Evolutionary conservation across 306 rosid genomes (phyloP), one percentile per base, ranked within the genome.

Genomic region (Cicer judaicum): DNA sequence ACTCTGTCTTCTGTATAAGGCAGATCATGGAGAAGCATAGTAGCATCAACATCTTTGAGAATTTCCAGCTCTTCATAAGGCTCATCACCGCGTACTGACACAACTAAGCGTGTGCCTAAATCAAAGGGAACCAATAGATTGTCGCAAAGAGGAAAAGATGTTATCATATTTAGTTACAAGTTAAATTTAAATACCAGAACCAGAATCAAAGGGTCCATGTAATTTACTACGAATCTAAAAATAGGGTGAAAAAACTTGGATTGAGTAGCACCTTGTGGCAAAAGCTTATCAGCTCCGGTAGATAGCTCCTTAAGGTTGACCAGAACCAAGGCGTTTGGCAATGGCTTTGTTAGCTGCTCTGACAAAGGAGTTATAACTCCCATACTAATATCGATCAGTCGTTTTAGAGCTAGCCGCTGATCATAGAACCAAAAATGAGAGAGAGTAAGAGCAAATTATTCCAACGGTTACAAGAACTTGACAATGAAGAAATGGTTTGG

Each of bases 331-430:
- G 99, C 97, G 84, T 92, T 87, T 56, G 96, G 93, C 81, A 94
- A 87, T 70, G 97, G 87, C 90, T 94, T 90, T 62, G 97, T 94
- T 47, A 94, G 93, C 88, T 94, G 99, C 84, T 90, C 97, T 14
- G 97, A 90, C 67, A 94, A 85, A 21, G 99, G 97, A 70, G 95
- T 81, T 78, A 94, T 89, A 49, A 94, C 82, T 49, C 99, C 99
- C 91, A 94, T 74, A 75, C 99, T 92, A 65, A 94, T 80, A 79
- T 94, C 99, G 18, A 90, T 83, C 82, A 94, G 78, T 84, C 99
- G 90, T 82, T 89, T 94, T 77, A 94, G 91, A 68, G 96, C 95
- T 54, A 94, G 88, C 74, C 97, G 87, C 99, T 94, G 89, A 82
- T 84, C 81, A 78, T 53, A 57, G 64, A 21, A 54, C 29, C 80